These are phyloP conservation scores for Sonneratia alba DNA, from an alignment of 345 rosid genomes.

Conservation along the genomic window DNA sequence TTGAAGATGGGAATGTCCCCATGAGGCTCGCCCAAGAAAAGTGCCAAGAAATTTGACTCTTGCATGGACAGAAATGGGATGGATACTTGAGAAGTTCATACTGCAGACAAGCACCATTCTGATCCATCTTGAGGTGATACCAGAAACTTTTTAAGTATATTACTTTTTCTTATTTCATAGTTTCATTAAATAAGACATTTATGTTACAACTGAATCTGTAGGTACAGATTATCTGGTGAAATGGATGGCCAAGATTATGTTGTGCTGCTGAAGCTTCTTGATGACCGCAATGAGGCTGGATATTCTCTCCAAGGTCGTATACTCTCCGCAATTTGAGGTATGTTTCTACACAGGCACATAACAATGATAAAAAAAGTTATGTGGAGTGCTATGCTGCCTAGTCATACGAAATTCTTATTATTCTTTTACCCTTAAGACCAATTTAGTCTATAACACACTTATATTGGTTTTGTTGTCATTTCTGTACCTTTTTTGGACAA, in stretches of 20 bases:
- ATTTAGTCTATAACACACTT: too few species aligned
- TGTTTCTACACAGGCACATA: not conserved
- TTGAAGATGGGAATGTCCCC: conserved; percentile 13
- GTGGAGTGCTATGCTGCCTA: too few species aligned
- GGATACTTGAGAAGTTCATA: conserved; percentile 35
- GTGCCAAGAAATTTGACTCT: conserved; percentile 20
- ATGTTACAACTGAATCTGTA: not conserved
- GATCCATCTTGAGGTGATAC: not conserved
- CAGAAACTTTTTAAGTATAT: too few species aligned
- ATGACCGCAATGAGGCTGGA: too few species aligned
- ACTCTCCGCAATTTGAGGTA: not conserved
- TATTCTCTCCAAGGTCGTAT: not conserved
- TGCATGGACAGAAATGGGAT: conserved; percentile 28
- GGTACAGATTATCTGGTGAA: not conserved
- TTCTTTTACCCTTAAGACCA: too few species aligned
- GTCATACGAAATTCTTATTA: too few species aligned
- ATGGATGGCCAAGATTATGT: not conserved
- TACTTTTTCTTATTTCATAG: not conserved
- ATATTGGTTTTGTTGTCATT: too few species aligned
- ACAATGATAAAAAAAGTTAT: not conserved
- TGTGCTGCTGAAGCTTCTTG: not conserved
- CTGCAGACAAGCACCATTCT: conserved; percentile 5
- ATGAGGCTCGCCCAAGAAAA: conserved; percentile 25
- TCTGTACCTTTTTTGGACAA: too few species aligned
- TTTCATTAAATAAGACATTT: not conserved